Evolutionary conservation across 106 monocot genomes (phyloP), one percentile per base, ranked within the genome.

Genomic region (Hemerocallis citrina): DNA sequence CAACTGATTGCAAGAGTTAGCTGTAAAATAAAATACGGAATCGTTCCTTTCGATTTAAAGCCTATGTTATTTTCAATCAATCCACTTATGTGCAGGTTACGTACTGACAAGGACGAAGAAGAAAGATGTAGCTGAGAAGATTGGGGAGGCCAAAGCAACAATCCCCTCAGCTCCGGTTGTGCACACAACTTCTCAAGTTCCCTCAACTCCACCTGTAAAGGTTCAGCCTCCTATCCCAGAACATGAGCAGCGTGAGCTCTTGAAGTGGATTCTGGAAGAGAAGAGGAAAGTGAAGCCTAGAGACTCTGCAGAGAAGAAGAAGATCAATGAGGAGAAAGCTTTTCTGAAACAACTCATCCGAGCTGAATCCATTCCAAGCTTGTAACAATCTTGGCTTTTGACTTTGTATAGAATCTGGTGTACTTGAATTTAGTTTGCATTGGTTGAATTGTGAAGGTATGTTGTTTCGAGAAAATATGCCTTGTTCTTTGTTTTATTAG

Each of bases 261-360:
- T 72, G 49, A 84, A 88, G 64, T 88, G 88, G 92, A 77, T 92
- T 25, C 44, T 92, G 44, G 81, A 92, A 67, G 88, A 92, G 65
- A 92, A 88, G 67, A 75, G 92, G 43, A 92, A 88, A 55, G 51
- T 77, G 28, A 88, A 88, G 63, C 69, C 78, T 7, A 55, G 55
- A 23, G 55, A 80, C 47, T 31, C 69, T 4, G 46, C 44, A 0
- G 84, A 92, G 75, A 88, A 81, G 66, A 92, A 88, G 51, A 92
- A 84, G 66, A 79, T 88, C 23, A 79, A 88, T 41, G 88, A 92
- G 36, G 88, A 92, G 30, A 92, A 92, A 30, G 88, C 84, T 45
- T 68, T 92, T 39, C 81, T 92, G 34, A 92, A 92, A 44, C 65
- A 84, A 38, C 62, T 78, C 14, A 88, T 92, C 57, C 66, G 71